These are phyloP conservation scores for Ophiostoma montium DNA, from an alignment of 2,329 filamentous ascomycete genomes.

Conservation along the genomic window DNA sequence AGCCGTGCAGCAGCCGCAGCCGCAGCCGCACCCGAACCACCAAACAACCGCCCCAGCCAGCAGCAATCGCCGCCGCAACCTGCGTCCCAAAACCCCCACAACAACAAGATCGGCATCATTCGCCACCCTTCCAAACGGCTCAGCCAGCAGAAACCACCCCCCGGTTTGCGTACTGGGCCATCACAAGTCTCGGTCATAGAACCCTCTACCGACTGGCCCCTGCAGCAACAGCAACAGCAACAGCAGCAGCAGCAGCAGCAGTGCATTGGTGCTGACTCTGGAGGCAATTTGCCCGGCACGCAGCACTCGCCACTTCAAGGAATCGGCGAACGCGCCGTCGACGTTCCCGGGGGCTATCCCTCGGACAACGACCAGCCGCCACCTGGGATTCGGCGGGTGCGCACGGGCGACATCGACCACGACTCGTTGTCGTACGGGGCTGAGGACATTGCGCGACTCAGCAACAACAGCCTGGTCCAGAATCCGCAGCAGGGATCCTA, in stretches of 20 bases:
- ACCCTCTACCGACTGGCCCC: constrained; percentile 21
- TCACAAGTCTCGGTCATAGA: constrained; percentile 25
- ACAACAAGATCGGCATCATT: constrained; percentile 33
- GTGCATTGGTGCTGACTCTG: background rate
- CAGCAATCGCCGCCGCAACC: constrained; percentile 5
- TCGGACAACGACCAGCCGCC: constrained; percentile 25
- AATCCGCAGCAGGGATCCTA: constrained; percentile 7
- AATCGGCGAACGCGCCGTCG: constrained; percentile 22
- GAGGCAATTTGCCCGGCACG: constrained; percentile 5
- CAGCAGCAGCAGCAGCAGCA: constrained; percentile 5
- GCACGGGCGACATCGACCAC: constrained; percentile 19
- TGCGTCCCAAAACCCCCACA: constrained; percentile 26
- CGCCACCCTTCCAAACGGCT: constrained; percentile 44
- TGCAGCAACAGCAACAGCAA: constrained; percentile 4
- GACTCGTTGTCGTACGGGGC: constrained; percentile 30
- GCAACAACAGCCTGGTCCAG: constrained; percentile 18
- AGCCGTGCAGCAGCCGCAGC: constrained; percentile 16
- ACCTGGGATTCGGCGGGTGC: constrained; percentile 31
- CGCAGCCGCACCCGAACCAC: constrained; percentile 5
- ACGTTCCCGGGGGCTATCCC: constrained; percentile 18
- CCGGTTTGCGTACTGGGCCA: constrained; percentile 28
- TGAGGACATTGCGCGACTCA: constrained; percentile 29
- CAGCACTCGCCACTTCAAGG: constrained; percentile 33
- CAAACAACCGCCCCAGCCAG: background rate
- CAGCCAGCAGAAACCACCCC: constrained; percentile 30